Conservation (phyloP, 2,329 filamentous ascomycete genomes). For the Aspergillus ochraceus region DNA sequence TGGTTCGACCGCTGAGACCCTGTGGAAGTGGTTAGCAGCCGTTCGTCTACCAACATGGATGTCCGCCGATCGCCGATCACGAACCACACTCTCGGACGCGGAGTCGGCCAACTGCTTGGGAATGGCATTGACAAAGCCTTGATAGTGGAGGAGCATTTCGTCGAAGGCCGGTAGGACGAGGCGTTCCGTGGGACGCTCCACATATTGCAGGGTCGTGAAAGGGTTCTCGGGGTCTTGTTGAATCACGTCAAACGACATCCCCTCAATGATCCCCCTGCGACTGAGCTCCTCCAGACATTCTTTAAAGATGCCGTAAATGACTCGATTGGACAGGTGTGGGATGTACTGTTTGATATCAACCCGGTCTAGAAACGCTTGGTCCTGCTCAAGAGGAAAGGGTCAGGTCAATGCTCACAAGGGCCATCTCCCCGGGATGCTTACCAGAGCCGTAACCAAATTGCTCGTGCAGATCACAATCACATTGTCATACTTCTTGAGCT, state of each 20-base stretch:
- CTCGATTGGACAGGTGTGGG: constrained; percentile 38
- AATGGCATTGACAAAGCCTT: constrained; percentile 26
- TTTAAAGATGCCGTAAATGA: constrained; percentile 51
- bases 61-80: constrained; percentile 10
- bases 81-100: constrained; percentile 28
- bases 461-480: constrained; percentile 53
- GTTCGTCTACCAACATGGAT: neutral
- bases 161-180: constrained; percentile 27
- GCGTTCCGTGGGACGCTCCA: constrained; percentile 19
- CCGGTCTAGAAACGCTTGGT: constrained; percentile 51
- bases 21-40: constrained; percentile 10
- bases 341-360: constrained; percentile 50
- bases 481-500: constrained; percentile 43
- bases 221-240: constrained; percentile 24
- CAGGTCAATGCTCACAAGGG: neutral
- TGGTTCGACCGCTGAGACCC: constrained; percentile 44
- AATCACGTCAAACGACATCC: constrained; percentile 27
- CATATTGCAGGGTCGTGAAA: constrained; percentile 30
- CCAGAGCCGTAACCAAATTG: constrained; percentile 48
- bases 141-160: constrained; percentile 32
- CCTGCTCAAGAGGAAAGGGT: constrained; percentile 20
- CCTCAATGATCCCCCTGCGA: constrained; percentile 35
- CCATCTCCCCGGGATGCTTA: constrained; percentile 15
- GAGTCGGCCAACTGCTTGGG: constrained; percentile 30
- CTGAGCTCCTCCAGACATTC: constrained; percentile 50